A percentile compares a stretch with the other conserved stretches of the same genome.
phyloP scores from a whole-genome alignment of 495 filamentous ascomycete species.

The Neurospora sp. region DNA sequence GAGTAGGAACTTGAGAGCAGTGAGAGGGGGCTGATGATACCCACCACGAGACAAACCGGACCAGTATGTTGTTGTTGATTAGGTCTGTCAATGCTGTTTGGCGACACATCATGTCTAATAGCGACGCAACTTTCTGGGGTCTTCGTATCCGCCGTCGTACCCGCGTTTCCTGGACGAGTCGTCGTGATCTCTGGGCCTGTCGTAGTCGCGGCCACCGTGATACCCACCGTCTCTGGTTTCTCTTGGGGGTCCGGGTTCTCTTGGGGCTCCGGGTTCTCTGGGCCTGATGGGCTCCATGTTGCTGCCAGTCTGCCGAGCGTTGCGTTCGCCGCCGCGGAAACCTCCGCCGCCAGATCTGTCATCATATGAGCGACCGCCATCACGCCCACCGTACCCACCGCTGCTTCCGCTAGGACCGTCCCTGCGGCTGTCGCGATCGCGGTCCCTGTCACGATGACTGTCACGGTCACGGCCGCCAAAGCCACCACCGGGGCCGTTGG shows the following conservation, averaged over 20 bases:
- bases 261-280: slow-evolving; percentile 35
- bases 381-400: slow-evolving; percentile 48
- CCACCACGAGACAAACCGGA: slow-evolving; percentile 32
- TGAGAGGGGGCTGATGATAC: slow-evolving; percentile 24
- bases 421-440: slow-evolving; percentile 40
- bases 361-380: slow-evolving; percentile 49
- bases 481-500: slow-evolving; percentile 54
- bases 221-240: slow-evolving; percentile 39
- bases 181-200: slow-evolving; percentile 39
- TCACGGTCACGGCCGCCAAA: slow-evolving; percentile 25
- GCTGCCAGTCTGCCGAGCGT: slow-evolving; percentile 47
- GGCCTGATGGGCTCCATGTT: slow-evolving; percentile 61
- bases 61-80: slow-evolving; percentile 15
- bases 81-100: slow-evolving; percentile 15
- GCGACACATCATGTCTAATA: slow-evolving; percentile 39
- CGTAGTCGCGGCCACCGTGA: slow-evolving; percentile 33
- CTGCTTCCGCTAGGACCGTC: slow-evolving; percentile 36
- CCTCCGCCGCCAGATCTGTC: slow-evolving; percentile 51
- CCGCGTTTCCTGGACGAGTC: slow-evolving; percentile 48
- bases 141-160: slow-evolving; percentile 63
- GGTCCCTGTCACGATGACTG: slow-evolving; percentile 15
- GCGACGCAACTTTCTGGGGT: slow-evolving; percentile 68
- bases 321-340: slow-evolving; percentile 46
- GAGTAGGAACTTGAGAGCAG: slow-evolving; percentile 24
- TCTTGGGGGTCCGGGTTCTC: slow-evolving; percentile 33